Conservation (phyloP, 2,329 filamentous ascomycete species). For the Ophiocordyceps camponoti-saundersi region DNA sequence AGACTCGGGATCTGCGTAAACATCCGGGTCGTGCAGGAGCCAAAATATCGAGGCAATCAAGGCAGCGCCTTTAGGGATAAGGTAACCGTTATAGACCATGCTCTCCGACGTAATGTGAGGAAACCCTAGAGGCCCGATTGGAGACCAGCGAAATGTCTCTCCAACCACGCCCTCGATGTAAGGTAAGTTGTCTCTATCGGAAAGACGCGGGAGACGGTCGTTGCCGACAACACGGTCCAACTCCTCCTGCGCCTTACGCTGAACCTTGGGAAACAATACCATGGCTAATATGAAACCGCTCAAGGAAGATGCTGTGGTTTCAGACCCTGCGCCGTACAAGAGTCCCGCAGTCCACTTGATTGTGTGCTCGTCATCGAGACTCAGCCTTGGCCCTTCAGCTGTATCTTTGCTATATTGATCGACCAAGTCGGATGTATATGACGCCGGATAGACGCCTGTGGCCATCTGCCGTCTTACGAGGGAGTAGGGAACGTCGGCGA, state of each 20-base stretch:
- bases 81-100: slow-evolving; percentile 6
- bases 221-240: slow-evolving; percentile 25
- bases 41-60: slow-evolving; percentile 11
- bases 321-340: slow-evolving; percentile 5
- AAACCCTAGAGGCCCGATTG: slow-evolving; percentile 17
- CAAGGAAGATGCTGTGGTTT: slow-evolving; percentile 1
- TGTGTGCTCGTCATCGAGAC: background rate
- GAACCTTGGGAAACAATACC: slow-evolving; percentile 22
- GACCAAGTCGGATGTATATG: background rate
- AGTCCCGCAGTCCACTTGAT: slow-evolving; percentile 2
- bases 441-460: background rate
- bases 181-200: slow-evolving; percentile 24
- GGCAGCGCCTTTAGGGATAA: slow-evolving; percentile 11
- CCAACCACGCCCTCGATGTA: slow-evolving; percentile 19
- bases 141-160: slow-evolving; percentile 14
- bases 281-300: slow-evolving; percentile 27
- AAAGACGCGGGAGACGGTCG: slow-evolving; percentile 21
- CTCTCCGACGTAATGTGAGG: slow-evolving; percentile 18
- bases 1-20: slow-evolving; percentile 29
- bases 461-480: background rate
- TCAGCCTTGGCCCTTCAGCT: no score
- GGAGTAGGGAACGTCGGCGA: background rate
- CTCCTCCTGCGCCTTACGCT: slow-evolving; percentile 21
- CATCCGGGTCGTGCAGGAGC: slow-evolving; percentile 47
- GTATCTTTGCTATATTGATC: background rate